Evolutionary conservation across 768 basidiomycete genomes (phyloP).

Genomic region (Suillus bovinus): DNA sequence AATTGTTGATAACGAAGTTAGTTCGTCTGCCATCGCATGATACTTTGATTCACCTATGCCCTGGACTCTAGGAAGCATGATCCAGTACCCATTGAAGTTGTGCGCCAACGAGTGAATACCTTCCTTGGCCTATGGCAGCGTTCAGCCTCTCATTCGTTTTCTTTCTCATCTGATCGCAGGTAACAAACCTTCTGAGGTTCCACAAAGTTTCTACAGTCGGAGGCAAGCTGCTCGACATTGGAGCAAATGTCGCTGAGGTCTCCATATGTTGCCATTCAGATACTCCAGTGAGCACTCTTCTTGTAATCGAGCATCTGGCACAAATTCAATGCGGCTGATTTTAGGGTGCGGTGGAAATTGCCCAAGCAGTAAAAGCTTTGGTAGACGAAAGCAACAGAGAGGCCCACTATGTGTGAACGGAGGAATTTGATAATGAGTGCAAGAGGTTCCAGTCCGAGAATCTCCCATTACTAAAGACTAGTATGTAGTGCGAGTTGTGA

Average conservation of each 20-base stretch:
- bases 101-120: constrained; percentile 43
- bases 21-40: background rate
- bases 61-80: constrained; percentile 47
- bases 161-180: constrained; percentile 32
- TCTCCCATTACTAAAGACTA: background rate
- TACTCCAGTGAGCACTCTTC: constrained; percentile 47
- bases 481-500: background rate
- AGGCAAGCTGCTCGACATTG: constrained; percentile 43
- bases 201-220: constrained; percentile 50
- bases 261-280: constrained; percentile 70
- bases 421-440: background rate
- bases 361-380: constrained; percentile 49
- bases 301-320: background rate
- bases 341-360: constrained; percentile 55
- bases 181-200: constrained; percentile 42
- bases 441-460: background rate
- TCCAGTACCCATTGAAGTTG: constrained; percentile 42
- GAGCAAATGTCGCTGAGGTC: constrained; percentile 45
- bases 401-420: constrained; percentile 29
- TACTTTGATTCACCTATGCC: constrained; percentile 1
- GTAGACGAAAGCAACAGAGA: constrained; percentile 54
- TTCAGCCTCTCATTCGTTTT: background rate
- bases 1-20: constrained; percentile 60
- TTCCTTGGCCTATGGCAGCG: background rate
- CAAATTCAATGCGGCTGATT: background rate